Evolutionary conservation across 331 rosid species (phyloP).

Genomic region (Spiraea crenata): DNA sequence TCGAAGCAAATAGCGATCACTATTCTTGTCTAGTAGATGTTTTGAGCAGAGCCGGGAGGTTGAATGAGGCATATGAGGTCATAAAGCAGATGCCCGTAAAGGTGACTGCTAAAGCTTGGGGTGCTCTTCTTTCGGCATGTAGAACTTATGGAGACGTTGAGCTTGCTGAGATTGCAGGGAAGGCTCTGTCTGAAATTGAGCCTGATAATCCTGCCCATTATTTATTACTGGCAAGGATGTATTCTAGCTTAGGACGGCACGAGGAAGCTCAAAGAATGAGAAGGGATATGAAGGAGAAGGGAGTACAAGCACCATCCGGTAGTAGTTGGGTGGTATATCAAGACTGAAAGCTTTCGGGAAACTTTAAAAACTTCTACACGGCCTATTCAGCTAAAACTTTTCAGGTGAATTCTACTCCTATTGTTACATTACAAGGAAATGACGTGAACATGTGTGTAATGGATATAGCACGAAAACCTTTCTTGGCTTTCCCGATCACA

Average conservation of each 20-base stretch:
- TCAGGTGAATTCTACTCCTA: too few species aligned
- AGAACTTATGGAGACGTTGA: conserved; percentile 51
- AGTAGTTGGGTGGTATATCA: conserved; percentile 65
- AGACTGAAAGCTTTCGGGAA: conserved; percentile 10
- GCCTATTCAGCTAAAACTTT: too few species aligned
- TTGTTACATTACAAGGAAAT: too few species aligned
- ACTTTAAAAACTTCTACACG: too few species aligned
- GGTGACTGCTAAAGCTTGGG: conserved; percentile 74
- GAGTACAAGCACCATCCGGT: conserved; percentile 51
- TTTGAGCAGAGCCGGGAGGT: conserved; percentile 67
- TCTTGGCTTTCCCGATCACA: too few species aligned
- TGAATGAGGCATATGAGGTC: conserved; percentile 57
- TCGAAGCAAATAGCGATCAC: conserved; percentile 60
- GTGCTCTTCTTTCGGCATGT: conserved; percentile 70
- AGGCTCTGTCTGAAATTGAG: conserved; percentile 57
- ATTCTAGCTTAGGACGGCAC: conserved; percentile 57
- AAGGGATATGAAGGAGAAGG: conserved; percentile 49
- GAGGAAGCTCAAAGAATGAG: conserved; percentile 57
- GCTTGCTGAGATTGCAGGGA: conserved; percentile 61
- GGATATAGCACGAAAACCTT: too few species aligned
- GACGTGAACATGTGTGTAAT: background rate
- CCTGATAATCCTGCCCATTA: conserved; percentile 70
- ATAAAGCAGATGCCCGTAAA: conserved; percentile 58
- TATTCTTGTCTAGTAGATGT: conserved; percentile 75
- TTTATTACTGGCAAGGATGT: conserved; percentile 55